Percentiles rank a stretch among this genome's conserved stretches.
Evolutionary conservation across 306 rosid genomes (phyloP).

Genomic region (Corylus heterophylla): DNA sequence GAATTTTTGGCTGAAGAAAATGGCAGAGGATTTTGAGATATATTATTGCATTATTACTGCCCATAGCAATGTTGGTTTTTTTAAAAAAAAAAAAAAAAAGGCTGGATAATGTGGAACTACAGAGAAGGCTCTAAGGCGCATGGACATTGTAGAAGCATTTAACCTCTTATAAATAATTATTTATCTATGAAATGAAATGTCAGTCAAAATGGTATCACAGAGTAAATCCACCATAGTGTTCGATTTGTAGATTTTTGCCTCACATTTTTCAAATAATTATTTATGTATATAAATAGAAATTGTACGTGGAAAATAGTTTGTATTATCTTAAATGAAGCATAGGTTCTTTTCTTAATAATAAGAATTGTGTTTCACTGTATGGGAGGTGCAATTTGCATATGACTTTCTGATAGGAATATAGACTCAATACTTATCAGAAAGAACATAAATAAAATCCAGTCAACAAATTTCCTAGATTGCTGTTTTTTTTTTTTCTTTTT

Average conservation of each 20-base stretch:
- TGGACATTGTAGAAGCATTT: neutral
- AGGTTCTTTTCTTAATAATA: neutral
- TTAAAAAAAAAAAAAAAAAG: neutral
- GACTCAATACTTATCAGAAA: neutral
- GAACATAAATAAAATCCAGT: neutral
- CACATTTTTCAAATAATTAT: neutral
- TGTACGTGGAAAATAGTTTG: neutral
- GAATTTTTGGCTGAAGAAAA: conserved; percentile 1
- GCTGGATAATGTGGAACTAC: neutral
- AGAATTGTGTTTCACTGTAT: neutral
- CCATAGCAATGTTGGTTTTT: neutral
- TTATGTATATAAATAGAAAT: neutral
- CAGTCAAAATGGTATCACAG: neutral
- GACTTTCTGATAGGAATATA: neutral
- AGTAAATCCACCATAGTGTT: neutral
- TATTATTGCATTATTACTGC: neutral
- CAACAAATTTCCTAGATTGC: neutral
- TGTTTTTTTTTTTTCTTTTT: neutral
- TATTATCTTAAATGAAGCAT: neutral
- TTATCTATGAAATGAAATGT: neutral
- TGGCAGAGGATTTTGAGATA: neutral
- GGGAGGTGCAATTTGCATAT: neutral
- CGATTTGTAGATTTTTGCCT: too few species aligned
- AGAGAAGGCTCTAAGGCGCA: neutral
- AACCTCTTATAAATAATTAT: neutral